These are phyloP conservation scores for Sporothrix humicola DNA, from an alignment of 2,329 filamentous ascomycete species.

Conservation along the genomic window DNA sequence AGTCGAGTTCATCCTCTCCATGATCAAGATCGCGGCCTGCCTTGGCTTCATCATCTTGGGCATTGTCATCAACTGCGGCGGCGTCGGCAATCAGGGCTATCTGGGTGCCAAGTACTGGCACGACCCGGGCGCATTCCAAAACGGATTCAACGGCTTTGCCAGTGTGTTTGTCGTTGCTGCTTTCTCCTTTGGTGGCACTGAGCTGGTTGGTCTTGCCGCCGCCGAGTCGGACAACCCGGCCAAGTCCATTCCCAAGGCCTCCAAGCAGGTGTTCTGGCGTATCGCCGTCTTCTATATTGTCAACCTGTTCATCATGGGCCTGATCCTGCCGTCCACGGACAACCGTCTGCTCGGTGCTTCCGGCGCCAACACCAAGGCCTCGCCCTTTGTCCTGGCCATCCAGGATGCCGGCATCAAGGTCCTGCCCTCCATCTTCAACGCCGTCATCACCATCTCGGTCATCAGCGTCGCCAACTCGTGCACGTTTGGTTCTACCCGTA, in stretches of 20 bases:
- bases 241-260: slow-evolving; percentile 56
- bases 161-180: slow-evolving; percentile 59
- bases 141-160: slow-evolving; percentile 58
- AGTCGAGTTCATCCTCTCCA: slow-evolving; percentile 63
- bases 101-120: slow-evolving; percentile 67
- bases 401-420: slow-evolving; percentile 56
- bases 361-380: slow-evolving; percentile 52
- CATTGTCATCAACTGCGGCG: slow-evolving; percentile 64
- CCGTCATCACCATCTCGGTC: slow-evolving; percentile 58
- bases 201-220: slow-evolving; percentile 59
- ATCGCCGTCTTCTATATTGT: slow-evolving; percentile 60
- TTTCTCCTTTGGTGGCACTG: slow-evolving; percentile 59
- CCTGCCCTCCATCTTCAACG: slow-evolving; percentile 60
- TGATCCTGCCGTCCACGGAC: slow-evolving; percentile 55
- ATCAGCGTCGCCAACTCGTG: slow-evolving; percentile 59
- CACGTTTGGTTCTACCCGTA: slow-evolving; percentile 57
- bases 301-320: slow-evolving; percentile 57
- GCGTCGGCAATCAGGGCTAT: slow-evolving; percentile 61
- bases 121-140: slow-evolving; percentile 59
- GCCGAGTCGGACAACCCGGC: slow-evolving; percentile 58
- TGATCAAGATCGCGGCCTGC: slow-evolving; percentile 64
- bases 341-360: slow-evolving; percentile 48
- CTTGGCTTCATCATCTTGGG: slow-evolving; percentile 69
- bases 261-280: slow-evolving; percentile 62
- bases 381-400: slow-evolving; percentile 60